These are phyloP conservation scores for Talaromyces liani DNA, from an alignment of 495 filamentous ascomycete species.

Conservation along the genomic window DNA sequence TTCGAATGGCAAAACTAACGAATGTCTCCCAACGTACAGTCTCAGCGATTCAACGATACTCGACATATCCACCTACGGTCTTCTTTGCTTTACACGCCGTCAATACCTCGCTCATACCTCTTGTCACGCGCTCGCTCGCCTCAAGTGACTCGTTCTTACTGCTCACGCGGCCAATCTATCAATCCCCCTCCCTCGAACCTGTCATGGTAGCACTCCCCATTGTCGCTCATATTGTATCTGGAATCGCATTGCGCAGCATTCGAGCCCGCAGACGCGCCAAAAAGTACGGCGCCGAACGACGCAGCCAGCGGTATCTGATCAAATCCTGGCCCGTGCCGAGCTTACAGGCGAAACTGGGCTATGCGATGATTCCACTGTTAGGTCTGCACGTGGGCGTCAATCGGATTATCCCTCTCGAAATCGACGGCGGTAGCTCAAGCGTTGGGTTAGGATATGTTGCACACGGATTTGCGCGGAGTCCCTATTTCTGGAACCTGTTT, in stretches of 20 bases:
- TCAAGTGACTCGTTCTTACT: constrained; percentile 51
- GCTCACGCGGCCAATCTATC: constrained; percentile 67
- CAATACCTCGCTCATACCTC: constrained; percentile 71
- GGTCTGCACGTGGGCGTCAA: constrained; percentile 65
- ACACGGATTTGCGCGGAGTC: constrained; percentile 73
- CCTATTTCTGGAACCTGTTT: constrained; percentile 54
- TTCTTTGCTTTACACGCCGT: constrained; percentile 73
- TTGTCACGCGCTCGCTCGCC: constrained; percentile 46
- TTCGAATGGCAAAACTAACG: not conserved
- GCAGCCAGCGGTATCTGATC: constrained; percentile 26
- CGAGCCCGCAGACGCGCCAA: constrained; percentile 57
- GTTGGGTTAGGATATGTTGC: constrained; percentile 74
- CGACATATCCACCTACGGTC: constrained; percentile 74
- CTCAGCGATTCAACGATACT: constrained; percentile 74
- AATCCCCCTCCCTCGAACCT: constrained; percentile 52
- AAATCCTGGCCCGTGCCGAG: constrained; percentile 61
- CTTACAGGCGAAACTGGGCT: constrained; percentile 60
- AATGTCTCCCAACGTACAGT: constrained; percentile 43
- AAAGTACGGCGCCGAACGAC: constrained; percentile 60
- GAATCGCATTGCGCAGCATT: constrained; percentile 66
- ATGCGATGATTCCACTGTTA: constrained; percentile 53
- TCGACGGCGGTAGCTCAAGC: constrained; percentile 77
- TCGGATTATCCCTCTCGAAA: constrained; percentile 57
- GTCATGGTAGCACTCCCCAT: constrained; percentile 38
- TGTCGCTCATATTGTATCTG: constrained; percentile 50